Conservation (phyloP, 257 asterid species). For the Nicotiana tabacum region DNA sequence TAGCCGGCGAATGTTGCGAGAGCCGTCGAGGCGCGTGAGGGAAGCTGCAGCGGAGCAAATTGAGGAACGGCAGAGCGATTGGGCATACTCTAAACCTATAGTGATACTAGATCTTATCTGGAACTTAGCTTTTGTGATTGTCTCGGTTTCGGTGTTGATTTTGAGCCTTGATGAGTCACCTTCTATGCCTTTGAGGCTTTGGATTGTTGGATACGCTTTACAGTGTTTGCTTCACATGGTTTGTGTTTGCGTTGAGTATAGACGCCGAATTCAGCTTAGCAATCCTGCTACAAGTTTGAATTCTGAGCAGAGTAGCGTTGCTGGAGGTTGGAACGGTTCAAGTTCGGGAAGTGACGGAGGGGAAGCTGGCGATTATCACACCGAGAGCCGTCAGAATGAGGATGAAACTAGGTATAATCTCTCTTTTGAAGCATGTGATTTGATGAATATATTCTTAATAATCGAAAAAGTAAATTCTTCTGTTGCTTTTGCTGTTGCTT, state of each 20-base stretch:
- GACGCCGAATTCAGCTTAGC: conserved; percentile 42
- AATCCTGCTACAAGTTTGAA: conserved; percentile 29
- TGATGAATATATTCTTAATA: not conserved
- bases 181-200: conserved; percentile 35
- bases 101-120: conserved; percentile 73
- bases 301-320: conserved; percentile 17
- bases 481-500: not conserved
- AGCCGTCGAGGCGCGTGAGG: conserved; percentile 42
- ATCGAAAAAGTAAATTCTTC: not conserved
- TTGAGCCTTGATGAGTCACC: conserved; percentile 35
- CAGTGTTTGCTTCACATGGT: conserved; percentile 45
- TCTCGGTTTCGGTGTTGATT: conserved; percentile 33
- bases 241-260: conserved; percentile 54
- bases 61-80: conserved; percentile 83
- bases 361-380: conserved; percentile 46
- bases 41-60: conserved; percentile 54
- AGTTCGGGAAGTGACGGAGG: conserved; percentile 78
- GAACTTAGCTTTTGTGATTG: conserved; percentile 68
- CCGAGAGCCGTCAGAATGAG: conserved; percentile 42
- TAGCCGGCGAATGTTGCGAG: conserved; percentile 41
- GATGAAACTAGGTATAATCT: conserved; percentile 62
- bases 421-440: not conserved
- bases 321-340: conserved; percentile 34
- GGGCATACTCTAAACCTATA: conserved; percentile 90
- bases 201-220: conserved; percentile 40